Evolutionary conservation across 495 filamentous ascomycete genomes (phyloP).

Genomic region (Aspergillus kassunensis): DNA sequence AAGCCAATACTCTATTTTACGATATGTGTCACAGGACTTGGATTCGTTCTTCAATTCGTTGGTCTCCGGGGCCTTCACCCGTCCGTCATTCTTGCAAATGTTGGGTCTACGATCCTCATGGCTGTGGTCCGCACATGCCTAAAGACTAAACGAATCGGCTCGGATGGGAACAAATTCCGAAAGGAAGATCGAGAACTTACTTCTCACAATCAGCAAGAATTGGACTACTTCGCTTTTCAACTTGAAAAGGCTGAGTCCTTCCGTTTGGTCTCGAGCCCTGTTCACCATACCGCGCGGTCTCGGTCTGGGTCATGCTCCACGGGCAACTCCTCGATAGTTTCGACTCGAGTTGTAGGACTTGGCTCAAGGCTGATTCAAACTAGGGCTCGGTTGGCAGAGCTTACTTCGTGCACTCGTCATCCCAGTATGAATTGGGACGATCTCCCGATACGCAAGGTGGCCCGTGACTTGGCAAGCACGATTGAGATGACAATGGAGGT

Average conservation of each 20-base stretch:
- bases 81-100: constrained; percentile 42
- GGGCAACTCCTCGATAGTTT: neutral
- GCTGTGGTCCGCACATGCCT: constrained; percentile 42
- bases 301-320: constrained; percentile 8
- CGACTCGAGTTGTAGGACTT: neutral
- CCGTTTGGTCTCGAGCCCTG: constrained; percentile 8
- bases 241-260: constrained; percentile 29
- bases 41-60: constrained; percentile 49
- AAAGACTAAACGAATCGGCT: constrained; percentile 37
- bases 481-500: constrained; percentile 35
- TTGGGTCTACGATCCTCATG: constrained; percentile 46
- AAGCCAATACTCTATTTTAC: constrained; percentile 16
- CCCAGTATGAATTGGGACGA: constrained; percentile 27
- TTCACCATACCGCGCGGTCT: constrained; percentile 3
- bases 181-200: constrained; percentile 20
- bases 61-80: constrained; percentile 48
- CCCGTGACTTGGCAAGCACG: constrained; percentile 23
- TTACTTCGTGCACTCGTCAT: constrained; percentile 19
- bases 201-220: constrained; percentile 33
- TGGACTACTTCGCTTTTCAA: constrained; percentile 45
- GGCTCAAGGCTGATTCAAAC: constrained; percentile 23
- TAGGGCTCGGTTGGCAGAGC: constrained; percentile 23
- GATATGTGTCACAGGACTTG: constrained; percentile 33
- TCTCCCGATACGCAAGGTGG: constrained; percentile 27
- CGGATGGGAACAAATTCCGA: constrained; percentile 28